Conservation (phyloP, 116 monocot genomes). For the Posidonia oceanica region DNA sequence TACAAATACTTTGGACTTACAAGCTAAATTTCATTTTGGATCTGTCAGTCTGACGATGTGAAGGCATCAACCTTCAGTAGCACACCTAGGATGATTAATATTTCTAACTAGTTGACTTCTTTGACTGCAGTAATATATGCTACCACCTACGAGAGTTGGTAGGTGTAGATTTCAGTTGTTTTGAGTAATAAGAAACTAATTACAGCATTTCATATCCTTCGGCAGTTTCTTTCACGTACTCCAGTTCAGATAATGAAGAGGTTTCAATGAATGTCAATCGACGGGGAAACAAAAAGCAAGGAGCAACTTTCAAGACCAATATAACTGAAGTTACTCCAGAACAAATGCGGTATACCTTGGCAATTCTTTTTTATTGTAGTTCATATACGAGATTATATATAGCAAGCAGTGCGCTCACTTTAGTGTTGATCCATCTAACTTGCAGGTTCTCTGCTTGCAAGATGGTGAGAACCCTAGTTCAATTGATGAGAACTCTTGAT, state of each 20-base stretch:
- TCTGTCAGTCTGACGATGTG: not conserved
- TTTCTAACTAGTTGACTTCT: no score
- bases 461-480: conserved; percentile 89
- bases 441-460: conserved; percentile 96
- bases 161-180: no score
- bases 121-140: no score
- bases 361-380: not conserved
- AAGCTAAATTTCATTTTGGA: not conserved
- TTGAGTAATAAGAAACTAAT: not conserved
- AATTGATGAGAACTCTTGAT: conserved; percentile 94
- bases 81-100: not conserved
- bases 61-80: not conserved
- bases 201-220: not conserved
- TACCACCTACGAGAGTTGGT: no score
- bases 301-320: conserved; percentile 56
- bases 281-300: conserved; percentile 67
- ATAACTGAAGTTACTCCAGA: conserved; percentile 71
- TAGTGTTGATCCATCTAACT: conserved; percentile 1
- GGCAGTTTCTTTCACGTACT: conserved; percentile 89
- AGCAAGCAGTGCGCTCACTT: not conserved
- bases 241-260: conserved; percentile 40
- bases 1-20: not conserved
- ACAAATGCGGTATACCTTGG: conserved; percentile 73
- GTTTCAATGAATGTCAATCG: conserved; percentile 83
- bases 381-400: not conserved